phyloP scores from a whole-genome alignment of 495 filamentous ascomycete genomes.

The Copromyces sp. region DNA sequence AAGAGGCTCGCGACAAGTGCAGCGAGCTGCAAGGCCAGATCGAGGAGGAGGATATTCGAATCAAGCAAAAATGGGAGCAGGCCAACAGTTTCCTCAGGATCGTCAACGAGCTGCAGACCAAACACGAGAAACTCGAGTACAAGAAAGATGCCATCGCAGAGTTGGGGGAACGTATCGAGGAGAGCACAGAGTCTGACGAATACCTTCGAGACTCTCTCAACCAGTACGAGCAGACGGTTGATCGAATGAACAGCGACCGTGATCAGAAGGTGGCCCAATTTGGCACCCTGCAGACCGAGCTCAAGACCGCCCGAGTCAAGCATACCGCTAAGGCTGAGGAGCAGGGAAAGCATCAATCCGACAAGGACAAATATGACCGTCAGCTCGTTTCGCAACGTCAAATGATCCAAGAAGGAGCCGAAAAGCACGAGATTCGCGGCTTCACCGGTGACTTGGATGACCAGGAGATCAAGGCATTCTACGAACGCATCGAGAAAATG shows the following conservation, averaged over 20 bases:
- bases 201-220: constrained; percentile 66
- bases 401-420: constrained; percentile 68
- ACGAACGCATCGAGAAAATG: constrained; percentile 62
- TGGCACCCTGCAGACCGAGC: constrained; percentile 49
- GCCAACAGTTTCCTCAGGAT: constrained; percentile 38
- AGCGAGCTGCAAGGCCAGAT: constrained; percentile 42
- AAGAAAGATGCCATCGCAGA: constrained; percentile 53
- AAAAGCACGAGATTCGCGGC: constrained; percentile 71
- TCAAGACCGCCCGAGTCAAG: constrained; percentile 45
- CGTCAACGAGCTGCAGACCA: constrained; percentile 61
- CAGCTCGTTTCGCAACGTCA: constrained; percentile 57
- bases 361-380: constrained; percentile 76
- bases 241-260: constrained; percentile 51
- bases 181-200: constrained; percentile 69
- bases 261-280: constrained; percentile 52
- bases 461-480: constrained; percentile 61
- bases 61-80: constrained; percentile 32
- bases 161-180: constrained; percentile 57
- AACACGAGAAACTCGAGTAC: constrained; percentile 39
- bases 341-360: constrained; percentile 71
- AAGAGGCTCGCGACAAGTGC: constrained; percentile 48
- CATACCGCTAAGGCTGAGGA: constrained; percentile 70
- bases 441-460: constrained; percentile 74
- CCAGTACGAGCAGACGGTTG: constrained; percentile 67
- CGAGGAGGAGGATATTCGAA: constrained; percentile 29